Base-by-base conservation (phyloP, 2,329 filamentous ascomycete species). In the Microsporum audouinii region DNA sequence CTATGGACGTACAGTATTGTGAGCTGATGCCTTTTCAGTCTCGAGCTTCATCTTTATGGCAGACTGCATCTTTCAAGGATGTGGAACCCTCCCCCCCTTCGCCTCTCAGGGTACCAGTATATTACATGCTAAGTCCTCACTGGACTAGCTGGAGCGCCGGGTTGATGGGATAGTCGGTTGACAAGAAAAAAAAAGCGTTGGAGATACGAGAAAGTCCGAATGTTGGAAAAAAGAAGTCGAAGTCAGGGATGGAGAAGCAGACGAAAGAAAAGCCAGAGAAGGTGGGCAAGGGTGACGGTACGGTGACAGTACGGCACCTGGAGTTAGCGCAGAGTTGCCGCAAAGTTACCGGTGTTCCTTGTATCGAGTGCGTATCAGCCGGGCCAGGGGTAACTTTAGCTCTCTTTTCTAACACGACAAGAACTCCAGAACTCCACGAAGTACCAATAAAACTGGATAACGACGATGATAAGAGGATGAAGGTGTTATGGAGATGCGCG, bases 1-100 rank as follows among this genome's bases (percentile, higher is more conserved):
- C 34, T 3, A n/a, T 55, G 12, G 36, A 55, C 51, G 51, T 55
- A 55, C 51, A 8, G 51, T 55, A n/a, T 55, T 55, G 51, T 55
- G 51, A 34, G 51, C 51, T n/a, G 51, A 55, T 4, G 51, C 51
- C 51, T 55, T 55, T 31, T 55, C 51, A 3, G 51, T 55, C 31
- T 55, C 51, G 14, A 55, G 51, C 51, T 55, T 55, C 51, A 55
- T 55, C 51, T 55, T 55, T 55, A 55, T 34, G 33, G 51, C 51
- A 12, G 51, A 55, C 51, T 55, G 51, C 51, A 55, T 55, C 51
- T 34, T 36, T 51, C 51, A 55, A 55, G 51, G 51, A 31, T 55
- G 51, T 55, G 51, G 51, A 34, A n/a, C 51, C 51, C 51, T 14
- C 31, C 51, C n/a, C 51, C 51, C 36, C 51, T 55, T 31, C 51